Percentiles rank a stretch among this genome's conserved stretches.
These are phyloP conservation scores for Hemerocallis citrina DNA, from an alignment of 106 monocot genomes.

Conservation along the genomic window DNA sequence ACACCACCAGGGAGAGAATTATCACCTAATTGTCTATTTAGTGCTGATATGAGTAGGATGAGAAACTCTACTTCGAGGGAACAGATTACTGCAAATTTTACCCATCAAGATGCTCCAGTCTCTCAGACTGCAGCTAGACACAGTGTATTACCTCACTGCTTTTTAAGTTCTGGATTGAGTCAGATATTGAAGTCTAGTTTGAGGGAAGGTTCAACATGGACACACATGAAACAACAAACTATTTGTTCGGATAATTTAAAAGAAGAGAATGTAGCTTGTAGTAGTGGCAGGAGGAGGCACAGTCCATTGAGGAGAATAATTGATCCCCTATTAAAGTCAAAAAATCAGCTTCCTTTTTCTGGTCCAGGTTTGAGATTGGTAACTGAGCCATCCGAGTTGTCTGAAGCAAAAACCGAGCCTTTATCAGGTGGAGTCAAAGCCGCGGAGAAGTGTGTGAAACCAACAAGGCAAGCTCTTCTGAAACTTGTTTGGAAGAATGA, in stretches of 20 bases:
- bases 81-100: background rate
- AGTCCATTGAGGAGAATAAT: constrained; percentile 45
- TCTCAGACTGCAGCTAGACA: background rate
- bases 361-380: background rate
- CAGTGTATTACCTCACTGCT: background rate
- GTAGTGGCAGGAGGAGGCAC: constrained; percentile 15
- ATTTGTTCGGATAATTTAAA: background rate
- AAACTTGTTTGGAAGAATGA: constrained; percentile 82
- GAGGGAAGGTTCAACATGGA: background rate
- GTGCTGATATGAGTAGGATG: constrained; percentile 1
- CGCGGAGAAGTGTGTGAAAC: constrained; percentile 3
- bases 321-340: constrained; percentile 44
- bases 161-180: background rate
- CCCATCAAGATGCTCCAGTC: background rate
- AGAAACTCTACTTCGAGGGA: background rate
- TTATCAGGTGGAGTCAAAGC: no score
- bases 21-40: constrained; percentile 1
- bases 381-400: no score
- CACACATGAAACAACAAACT: background rate
- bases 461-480: constrained; percentile 59
- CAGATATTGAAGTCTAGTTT: constrained; percentile 4
- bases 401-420: no score
- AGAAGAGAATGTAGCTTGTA: constrained; percentile 3
- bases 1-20: background rate
- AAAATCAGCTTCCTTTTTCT: background rate